A percentile compares a stretch with the other conserved stretches of the same genome.
Evolutionary conservation across 2,329 filamentous ascomycete species (phyloP).

Genomic region (Mycosphaerella arachidis): DNA sequence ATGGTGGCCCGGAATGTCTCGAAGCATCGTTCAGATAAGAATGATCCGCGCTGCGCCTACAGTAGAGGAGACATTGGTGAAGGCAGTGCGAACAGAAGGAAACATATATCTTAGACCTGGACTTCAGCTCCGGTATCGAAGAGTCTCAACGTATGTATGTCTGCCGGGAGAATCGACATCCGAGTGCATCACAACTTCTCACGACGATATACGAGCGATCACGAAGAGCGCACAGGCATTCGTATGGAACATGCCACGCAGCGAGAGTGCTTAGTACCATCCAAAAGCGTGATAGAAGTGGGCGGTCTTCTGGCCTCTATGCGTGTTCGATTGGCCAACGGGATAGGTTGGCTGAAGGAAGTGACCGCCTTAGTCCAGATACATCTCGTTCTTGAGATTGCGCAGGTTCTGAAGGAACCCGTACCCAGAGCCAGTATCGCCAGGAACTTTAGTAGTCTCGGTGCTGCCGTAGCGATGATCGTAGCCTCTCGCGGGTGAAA

Average conservation of each 20-base stretch:
- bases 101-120: background rate
- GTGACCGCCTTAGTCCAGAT: slow-evolving; percentile 20
- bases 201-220: background rate
- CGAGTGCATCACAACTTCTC: background rate
- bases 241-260: background rate
- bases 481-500: slow-evolving; percentile 19
- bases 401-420: slow-evolving; percentile 52
- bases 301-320: background rate
- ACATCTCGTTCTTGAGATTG: slow-evolving; percentile 38
- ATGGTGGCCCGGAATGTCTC: too few species aligned
- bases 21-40: too few species aligned
- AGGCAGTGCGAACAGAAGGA: too few species aligned
- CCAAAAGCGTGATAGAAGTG: background rate
- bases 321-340: background rate
- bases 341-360: background rate
- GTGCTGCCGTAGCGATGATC: slow-evolving; percentile 30
- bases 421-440: slow-evolving; percentile 37
- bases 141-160: background rate
- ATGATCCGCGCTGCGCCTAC: too few species aligned
- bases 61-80: too few species aligned
- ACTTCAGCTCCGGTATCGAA: background rate
- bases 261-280: background rate
- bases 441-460: slow-evolving; percentile 19
- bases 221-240: background rate
- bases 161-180: background rate